Base-by-base conservation (phyloP, 1,284 basidiomycete species). In the Fomitiporia mediterranea region DNA sequence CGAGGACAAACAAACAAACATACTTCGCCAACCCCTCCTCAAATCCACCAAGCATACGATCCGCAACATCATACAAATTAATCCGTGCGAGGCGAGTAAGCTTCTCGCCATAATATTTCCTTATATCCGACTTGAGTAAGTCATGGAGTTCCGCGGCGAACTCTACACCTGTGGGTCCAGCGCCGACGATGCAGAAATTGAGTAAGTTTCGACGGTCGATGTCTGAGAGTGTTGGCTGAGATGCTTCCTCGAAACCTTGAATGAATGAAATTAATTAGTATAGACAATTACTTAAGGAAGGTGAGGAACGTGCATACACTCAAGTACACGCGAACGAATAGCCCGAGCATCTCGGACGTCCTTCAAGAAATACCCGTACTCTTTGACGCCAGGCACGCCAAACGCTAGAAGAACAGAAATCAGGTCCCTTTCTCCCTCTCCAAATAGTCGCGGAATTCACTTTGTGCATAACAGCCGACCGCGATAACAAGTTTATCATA, bases 91-190 rank as follows among this genome's bases (percentile, higher is more conserved):
- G 65, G 58, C 76, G 76, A 55, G 82, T 78, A 56, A 91, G 75
- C 2, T 72, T 65, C 2, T 87, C 86, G 2, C 53, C 53, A 64
- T 84, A 90, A 63, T 85, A 75, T 39, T 72, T 71, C n/a, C 75
- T 67, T 4, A 94, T 79, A 61, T 97, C 94, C 27, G 83, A 78
- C 56, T 83, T 82, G 55, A 94, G 75, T 40, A 96, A 77, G 68
- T 97, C 93, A 60, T 91, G 84, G 56, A 97, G 70, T 69, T 96
- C 94, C 6, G 92, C 91, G 0, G 88, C 81, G 63, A 93, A 92
- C 68, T 94, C 91, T 54, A 92, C 84, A 2, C 91, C 91, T 5
- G 85, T 87, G 1, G 84, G 85, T 11, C 85, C 86, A 37, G 84
- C 85, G 69, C 90, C 90, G 49, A 94, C 90, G 55, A 94, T 82